These are phyloP conservation scores for Bipolaris sorokiniana DNA, from an alignment of 2,329 filamentous ascomycete species.

Conservation along the genomic window DNA sequence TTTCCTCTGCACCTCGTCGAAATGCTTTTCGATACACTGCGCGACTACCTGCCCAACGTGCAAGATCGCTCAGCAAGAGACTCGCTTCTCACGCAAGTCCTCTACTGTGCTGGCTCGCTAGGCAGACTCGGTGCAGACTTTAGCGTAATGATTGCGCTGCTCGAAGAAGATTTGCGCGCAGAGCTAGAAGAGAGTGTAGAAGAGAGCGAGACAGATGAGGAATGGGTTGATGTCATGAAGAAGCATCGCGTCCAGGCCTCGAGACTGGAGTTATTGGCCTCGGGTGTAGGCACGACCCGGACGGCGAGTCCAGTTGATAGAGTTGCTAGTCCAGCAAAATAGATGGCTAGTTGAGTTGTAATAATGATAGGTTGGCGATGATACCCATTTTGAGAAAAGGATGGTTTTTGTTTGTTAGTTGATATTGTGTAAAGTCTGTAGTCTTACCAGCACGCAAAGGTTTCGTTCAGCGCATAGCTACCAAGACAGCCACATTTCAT, in stretches of 20 bases:
- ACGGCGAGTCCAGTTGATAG: constrained; percentile 25
- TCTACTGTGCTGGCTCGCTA: constrained; percentile 91
- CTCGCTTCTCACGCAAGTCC: constrained; percentile 86
- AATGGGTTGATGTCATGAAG: constrained; percentile 90
- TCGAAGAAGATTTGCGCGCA: constrained; percentile 54
- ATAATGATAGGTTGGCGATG: neutral
- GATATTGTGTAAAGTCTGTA: no score
- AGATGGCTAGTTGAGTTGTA: neutral
- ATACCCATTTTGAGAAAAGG: neutral
- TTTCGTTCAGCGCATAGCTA: no score
- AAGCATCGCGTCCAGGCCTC: constrained; percentile 86
- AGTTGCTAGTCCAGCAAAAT: constrained; percentile 1
- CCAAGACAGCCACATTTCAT: no score
- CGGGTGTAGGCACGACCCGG: constrained; percentile 49
- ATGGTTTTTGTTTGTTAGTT: neutral
- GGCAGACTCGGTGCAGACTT: constrained; percentile 92
- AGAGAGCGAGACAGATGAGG: constrained; percentile 54
- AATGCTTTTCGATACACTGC: constrained; percentile 78
- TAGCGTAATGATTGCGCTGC: constrained; percentile 77
- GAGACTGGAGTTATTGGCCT: constrained; percentile 66
- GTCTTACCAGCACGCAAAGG: no score
- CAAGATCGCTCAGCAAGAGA: constrained; percentile 80
- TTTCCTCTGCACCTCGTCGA: constrained; percentile 85
- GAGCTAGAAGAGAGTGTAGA: constrained; percentile 53
- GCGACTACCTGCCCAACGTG: constrained; percentile 79